These are phyloP conservation scores for Lachnellula cervina DNA, from an alignment of 2,329 filamentous ascomycete genomes.

Conservation along the genomic window DNA sequence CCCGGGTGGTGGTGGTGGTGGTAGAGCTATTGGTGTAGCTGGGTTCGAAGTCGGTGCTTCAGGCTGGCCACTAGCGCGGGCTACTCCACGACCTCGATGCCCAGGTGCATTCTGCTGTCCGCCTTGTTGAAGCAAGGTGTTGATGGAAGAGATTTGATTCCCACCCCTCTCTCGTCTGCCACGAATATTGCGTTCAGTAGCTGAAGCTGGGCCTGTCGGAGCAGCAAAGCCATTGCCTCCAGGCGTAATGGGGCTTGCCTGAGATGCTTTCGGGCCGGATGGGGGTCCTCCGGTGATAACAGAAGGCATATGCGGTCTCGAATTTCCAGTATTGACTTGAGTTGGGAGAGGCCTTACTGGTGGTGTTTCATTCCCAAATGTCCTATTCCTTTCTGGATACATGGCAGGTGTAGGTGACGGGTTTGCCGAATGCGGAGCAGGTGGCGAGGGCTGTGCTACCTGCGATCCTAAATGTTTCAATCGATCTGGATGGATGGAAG, in stretches of 20 bases:
- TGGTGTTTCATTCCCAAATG: constrained; percentile 22
- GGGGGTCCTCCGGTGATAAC: constrained; percentile 26
- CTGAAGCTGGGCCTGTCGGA: constrained; percentile 32
- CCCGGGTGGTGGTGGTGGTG: constrained; percentile 41
- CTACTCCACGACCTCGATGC: constrained; percentile 31
- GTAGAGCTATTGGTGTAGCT: constrained; percentile 49
- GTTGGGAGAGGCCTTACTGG: constrained; percentile 25
- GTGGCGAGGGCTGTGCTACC: constrained; percentile 24
- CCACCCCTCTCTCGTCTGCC: constrained; percentile 33
- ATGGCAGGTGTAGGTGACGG: constrained; percentile 29
- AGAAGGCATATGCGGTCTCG: constrained; percentile 30
- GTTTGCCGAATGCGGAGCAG: constrained; percentile 31
- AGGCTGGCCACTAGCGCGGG: constrained; percentile 41
- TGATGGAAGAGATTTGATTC: constrained; percentile 52
- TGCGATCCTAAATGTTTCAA: constrained; percentile 42
- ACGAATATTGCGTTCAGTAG: constrained; percentile 26
- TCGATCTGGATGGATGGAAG: constrained; percentile 47
- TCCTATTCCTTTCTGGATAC: constrained; percentile 30
- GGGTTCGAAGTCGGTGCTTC: constrained; percentile 47
- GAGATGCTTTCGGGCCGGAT: constrained; percentile 28
- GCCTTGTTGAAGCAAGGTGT: constrained; percentile 51
- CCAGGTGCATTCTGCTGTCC: constrained; percentile 38
- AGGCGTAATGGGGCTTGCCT: constrained; percentile 24
- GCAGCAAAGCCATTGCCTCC: constrained; percentile 24
- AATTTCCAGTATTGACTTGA: constrained; percentile 31